Evolutionary conservation across 140 eudicot species (phyloP), one percentile per base, ranked within the genome.

Genomic region (Cichorium intybus): DNA sequence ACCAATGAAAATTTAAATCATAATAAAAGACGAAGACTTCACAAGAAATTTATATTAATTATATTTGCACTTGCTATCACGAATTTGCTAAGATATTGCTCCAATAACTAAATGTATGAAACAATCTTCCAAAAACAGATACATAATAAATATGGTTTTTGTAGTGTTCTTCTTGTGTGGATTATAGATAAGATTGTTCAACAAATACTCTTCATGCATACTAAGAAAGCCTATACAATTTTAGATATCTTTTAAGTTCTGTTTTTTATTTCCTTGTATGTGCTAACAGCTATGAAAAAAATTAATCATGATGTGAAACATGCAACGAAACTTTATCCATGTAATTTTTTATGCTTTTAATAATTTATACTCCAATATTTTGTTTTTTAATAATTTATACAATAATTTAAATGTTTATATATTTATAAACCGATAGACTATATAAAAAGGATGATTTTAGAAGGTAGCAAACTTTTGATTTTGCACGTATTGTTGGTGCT

Each of bases 11-110:
- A 18, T 0, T 58, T 31, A 31, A 58, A 58, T 58, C 48, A 17
- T 58, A 58, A 23, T 10, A 31, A 31, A 58, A 58, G 64, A 58
- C 64, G 48, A 58, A 58, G 64, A 58, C 48, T 58, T 33, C 14
- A 33, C 5, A 34, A 11, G 4, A 17, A 16, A 17, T 3, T 3
- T 29, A 49, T 17, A 49, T 43, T 43, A 39, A 39, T 12, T 11
- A 39, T 14, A 18, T 48, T 1, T 47, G 54, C 24, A 47, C 54
- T 47, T 47, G 54, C 24, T 47, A 18, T n/a, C 24, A 47, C 23
- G 22, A 47, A 39, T 39, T 3, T 39, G n/a, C 16, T 39, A 39
- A 39, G n/a, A 39, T 39, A 5, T 39, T 39, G 12, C 17, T 12
- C 16, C n/a, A 11, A 12, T 39, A 39, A 39, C 46, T 12, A 39